Percentiles rank a stretch among this genome's conserved stretches.
These are phyloP conservation scores for Amaranthus tricolor DNA, from an alignment of 179 eudicot species.

Conservation along the genomic window DNA sequence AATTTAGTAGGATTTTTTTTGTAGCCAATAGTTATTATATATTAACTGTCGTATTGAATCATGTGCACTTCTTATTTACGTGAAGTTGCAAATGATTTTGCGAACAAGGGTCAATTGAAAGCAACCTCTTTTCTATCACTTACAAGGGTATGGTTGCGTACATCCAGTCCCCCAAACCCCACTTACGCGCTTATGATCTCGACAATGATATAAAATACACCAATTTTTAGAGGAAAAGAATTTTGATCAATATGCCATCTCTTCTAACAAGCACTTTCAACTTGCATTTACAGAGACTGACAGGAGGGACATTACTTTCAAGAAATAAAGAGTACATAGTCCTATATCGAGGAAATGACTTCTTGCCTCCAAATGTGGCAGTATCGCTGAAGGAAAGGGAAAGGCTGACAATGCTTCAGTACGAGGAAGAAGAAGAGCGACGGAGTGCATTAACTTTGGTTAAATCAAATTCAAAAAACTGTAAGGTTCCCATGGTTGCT, in stretches of 20 bases:
- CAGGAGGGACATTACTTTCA: conserved; percentile 86
- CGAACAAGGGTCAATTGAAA: too few species aligned
- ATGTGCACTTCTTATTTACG: too few species aligned
- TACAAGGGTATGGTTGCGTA: too few species aligned
- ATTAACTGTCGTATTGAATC: too few species aligned
- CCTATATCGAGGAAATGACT: conserved; percentile 93
- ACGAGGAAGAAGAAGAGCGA: conserved; percentile 74
- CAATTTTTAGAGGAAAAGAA: background rate
- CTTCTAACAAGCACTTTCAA: conserved; percentile 6
- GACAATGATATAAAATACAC: too few species aligned
- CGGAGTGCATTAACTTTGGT: conserved; percentile 41
- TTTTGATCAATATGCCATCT: background rate
- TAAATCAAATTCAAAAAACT: conserved; percentile 30
- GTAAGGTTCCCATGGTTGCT: conserved; percentile 60
- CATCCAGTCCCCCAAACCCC: too few species aligned
- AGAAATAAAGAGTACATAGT: conserved; percentile 92
- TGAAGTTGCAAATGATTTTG: too few species aligned
- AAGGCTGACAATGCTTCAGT: conserved; percentile 43
- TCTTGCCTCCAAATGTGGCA: conserved; percentile 70
- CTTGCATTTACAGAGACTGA: conserved; percentile 58
- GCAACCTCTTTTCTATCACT: too few species aligned
- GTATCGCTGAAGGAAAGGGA: conserved; percentile 64
- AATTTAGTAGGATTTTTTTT: too few species aligned
- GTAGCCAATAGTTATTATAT: too few species aligned
- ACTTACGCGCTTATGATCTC: too few species aligned